Base-by-base conservation (phyloP, 306 rosid genomes). In the Mimosa bimucronata region DNA sequence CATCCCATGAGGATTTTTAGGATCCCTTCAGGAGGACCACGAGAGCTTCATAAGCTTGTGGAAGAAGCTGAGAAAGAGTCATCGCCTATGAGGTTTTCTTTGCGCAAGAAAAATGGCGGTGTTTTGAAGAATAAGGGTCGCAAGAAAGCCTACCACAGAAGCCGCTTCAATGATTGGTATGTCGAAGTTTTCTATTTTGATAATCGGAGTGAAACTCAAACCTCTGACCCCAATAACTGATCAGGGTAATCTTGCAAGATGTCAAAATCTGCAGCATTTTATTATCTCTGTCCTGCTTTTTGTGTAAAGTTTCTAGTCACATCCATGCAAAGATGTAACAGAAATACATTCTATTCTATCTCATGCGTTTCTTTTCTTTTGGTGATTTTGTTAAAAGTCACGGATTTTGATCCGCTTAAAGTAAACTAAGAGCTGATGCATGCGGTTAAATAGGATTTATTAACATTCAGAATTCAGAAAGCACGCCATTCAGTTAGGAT, bases 1-100 rank as follows among this genome's bases (percentile, higher is more conserved):
- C 78, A 83, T 44, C 90, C 92, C 0, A 64, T 81, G 80, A 89
- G 92, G 80, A 87, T 89, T 18, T 74, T 73, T 0, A 83, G 89
- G 80, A 41, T 87, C 38, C 88, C 87, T 41, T 72, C 19, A 3
- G 88, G 85, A 44, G 92, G 92, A 12, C 85, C 86, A 16, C 18
- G 1, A 15, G 89, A 85, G 72, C 69, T 89, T 79, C 87, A 77
- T 41, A 48, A 7, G 25, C 60, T 85, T 31, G 76, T 85, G 13
- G 65, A 71, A 57, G 85, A 87, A 40, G 90, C 78, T 57, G 71
- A 81, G 50, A 76, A 69, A 78, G 64, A 4, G 58, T 83, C 86
- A 18, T 0, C 69, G 6, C 16, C 81, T 68, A 18, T 74, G 67
- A 5, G 38, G 38, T 6, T 2, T 34, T 34, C 78, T 38, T 50